phyloP scores from a whole-genome alignment of 805 yeast species.

The Candida odintsovae region DNA sequence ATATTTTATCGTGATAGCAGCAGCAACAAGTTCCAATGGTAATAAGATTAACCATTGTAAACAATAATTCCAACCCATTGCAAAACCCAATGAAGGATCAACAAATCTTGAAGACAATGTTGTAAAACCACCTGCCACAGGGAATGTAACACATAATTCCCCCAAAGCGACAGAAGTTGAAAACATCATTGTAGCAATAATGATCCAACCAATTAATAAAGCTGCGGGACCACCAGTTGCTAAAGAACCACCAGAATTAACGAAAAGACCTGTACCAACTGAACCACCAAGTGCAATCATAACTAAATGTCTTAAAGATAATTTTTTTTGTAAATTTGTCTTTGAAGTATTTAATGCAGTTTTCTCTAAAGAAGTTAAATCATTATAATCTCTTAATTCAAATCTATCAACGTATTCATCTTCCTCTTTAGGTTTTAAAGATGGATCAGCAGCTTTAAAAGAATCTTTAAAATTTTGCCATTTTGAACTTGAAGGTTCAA shows the following conservation, averaged over 20 bases:
- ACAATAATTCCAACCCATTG: slow-evolving; percentile 47
- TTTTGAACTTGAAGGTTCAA: neutral
- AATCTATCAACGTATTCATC: slow-evolving; percentile 10
- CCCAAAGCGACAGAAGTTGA: slow-evolving; percentile 52
- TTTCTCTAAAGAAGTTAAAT: slow-evolving; percentile 31
- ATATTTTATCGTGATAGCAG: slow-evolving; percentile 48
- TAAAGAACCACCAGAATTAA: slow-evolving; percentile 58
- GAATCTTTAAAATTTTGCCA: slow-evolving; percentile 37
- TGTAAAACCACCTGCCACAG: slow-evolving; percentile 48
- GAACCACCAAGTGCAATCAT: slow-evolving; percentile 77
- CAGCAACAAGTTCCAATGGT: slow-evolving; percentile 55
- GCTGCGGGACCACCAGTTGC: slow-evolving; percentile 60
- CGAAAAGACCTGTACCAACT: slow-evolving; percentile 67
- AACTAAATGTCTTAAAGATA: slow-evolving; percentile 53
- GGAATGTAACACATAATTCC: slow-evolving; percentile 47
- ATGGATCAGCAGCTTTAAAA: slow-evolving; percentile 30
- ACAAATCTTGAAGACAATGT: slow-evolving; percentile 45
- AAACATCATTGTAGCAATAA: slow-evolving; percentile 53
- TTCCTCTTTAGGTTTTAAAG: slow-evolving; percentile 9
- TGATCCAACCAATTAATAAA: slow-evolving; percentile 46
- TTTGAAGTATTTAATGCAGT: slow-evolving; percentile 32
- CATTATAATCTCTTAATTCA: slow-evolving; percentile 14
- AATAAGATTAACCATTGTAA: slow-evolving; percentile 49
- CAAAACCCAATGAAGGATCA: slow-evolving; percentile 50
- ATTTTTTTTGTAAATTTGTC: slow-evolving; percentile 27